These are phyloP conservation scores for Saccharomycopsis fibuligera DNA, from an alignment of 805 yeast genomes.

Conservation along the genomic window DNA sequence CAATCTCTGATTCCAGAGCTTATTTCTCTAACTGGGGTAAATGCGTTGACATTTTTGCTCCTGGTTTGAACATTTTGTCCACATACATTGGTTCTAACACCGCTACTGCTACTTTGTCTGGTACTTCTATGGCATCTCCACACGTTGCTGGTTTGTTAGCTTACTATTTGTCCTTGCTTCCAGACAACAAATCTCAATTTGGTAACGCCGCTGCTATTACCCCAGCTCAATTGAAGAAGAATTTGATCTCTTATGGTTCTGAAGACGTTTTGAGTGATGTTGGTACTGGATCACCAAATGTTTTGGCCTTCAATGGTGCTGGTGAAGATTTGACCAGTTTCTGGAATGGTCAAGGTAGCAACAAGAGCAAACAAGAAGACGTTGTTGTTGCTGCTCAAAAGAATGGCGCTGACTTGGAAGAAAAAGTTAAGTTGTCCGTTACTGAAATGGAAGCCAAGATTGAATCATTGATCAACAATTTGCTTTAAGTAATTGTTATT, in stretches of 20 bases:
- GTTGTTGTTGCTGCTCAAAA: background rate
- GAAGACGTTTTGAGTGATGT: constrained; percentile 52
- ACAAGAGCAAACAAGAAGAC: background rate
- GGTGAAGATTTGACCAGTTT: constrained; percentile 63
- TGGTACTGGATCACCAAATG: constrained; percentile 70
- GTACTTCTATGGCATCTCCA: constrained; percentile 98
- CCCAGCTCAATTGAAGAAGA: constrained; percentile 72
- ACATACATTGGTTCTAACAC: constrained; percentile 72
- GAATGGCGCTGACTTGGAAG: background rate
- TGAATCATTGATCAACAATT: background rate
- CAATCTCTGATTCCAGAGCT: constrained; percentile 84
- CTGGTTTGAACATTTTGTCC: constrained; percentile 85
- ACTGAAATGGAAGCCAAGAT: constrained; percentile 1
- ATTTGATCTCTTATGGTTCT: constrained; percentile 63
- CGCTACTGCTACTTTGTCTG: constrained; percentile 80
- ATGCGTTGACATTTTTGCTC: constrained; percentile 96
- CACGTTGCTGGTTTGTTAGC: constrained; percentile 90
- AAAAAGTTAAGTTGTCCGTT: too few relatives aligned
- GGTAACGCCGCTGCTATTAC: constrained; percentile 40
- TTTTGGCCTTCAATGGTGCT: constrained; percentile 75
- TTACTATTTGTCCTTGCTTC: constrained; percentile 82
- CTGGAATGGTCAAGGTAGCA: constrained; percentile 36
- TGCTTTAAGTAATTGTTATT: background rate
- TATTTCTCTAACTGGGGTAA: constrained; percentile 92
- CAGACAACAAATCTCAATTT: constrained; percentile 61